Evolutionary conservation across 1,284 basidiomycete species (phyloP).

Genomic region (Sporisorium reilianum): DNA sequence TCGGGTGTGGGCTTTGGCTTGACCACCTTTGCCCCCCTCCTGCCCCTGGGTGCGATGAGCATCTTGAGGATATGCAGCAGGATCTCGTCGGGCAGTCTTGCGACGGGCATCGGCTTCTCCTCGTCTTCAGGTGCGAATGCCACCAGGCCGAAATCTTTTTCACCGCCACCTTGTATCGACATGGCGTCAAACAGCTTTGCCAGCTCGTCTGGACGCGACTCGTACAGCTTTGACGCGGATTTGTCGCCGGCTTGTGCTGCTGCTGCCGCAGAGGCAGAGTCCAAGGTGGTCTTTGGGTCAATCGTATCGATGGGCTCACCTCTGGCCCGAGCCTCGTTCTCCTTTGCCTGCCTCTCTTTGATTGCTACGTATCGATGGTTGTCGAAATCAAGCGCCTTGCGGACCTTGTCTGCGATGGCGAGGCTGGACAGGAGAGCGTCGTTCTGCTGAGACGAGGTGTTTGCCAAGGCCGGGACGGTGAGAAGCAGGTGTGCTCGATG

Average conservation of each 20-base stretch:
- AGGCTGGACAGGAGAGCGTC: conserved; percentile 44
- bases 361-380: conserved; percentile 52
- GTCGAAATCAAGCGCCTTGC: conserved; percentile 54
- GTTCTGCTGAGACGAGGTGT: conserved; percentile 29
- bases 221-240: conserved; percentile 1
- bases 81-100: conserved; percentile 61
- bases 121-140: conserved; percentile 55
- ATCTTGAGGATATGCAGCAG: conserved; percentile 54
- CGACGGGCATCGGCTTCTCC: conserved; percentile 43
- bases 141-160: conserved; percentile 38
- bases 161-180: conserved; percentile 41
- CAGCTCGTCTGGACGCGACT: conserved; percentile 40
- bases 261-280: neutral
- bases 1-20: conserved; percentile 45
- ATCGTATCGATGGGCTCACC: conserved; percentile 16
- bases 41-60: conserved; percentile 51
- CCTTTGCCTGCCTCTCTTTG: conserved; percentile 38
- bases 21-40: conserved; percentile 53
- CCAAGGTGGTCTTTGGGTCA: neutral
- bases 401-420: conserved; percentile 54
- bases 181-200: conserved; percentile 40
- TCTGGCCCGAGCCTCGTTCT: conserved; percentile 31
- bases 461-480: conserved; percentile 34
- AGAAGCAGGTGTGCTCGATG: conserved; percentile 55
- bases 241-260: conserved; percentile 7